phyloP scores from a whole-genome alignment of 371 early-diverging fungal genomes.

The Amoeboaphelidium occidentale region DNA sequence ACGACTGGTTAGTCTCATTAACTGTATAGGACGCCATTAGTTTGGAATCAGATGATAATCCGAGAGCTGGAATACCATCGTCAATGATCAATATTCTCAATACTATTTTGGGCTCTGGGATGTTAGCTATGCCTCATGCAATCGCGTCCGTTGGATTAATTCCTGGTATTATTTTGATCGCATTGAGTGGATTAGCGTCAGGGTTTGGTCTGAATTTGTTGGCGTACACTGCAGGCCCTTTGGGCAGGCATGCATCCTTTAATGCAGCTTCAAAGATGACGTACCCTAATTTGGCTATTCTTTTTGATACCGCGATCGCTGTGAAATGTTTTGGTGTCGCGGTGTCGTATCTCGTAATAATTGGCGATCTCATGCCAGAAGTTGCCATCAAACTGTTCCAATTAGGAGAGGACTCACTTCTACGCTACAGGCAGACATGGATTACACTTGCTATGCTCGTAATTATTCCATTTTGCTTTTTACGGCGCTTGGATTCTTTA shows the following conservation, averaged over 20 bases:
- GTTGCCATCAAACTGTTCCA: slow-evolving; percentile 16
- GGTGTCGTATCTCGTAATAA: slow-evolving; percentile 93
- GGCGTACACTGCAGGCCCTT: slow-evolving; percentile 18
- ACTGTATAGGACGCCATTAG: background rate
- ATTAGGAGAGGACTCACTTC: slow-evolving; percentile 7
- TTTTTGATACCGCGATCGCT: slow-evolving; percentile 91
- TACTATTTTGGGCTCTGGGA: slow-evolving; percentile 86
- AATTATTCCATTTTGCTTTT: slow-evolving; percentile 52
- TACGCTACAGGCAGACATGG: slow-evolving; percentile 33
- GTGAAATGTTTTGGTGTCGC: slow-evolving; percentile 98
- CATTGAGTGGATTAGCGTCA: slow-evolving; percentile 45
- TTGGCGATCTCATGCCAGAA: slow-evolving; percentile 77
- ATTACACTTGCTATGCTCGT: slow-evolving; percentile 44
- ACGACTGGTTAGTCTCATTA: background rate
- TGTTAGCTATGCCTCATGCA: slow-evolving; percentile 87
- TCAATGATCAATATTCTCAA: slow-evolving; percentile 54
- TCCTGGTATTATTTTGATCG: slow-evolving; percentile 48
- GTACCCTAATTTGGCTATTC: slow-evolving; percentile 66
- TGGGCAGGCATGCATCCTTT: slow-evolving; percentile 57
- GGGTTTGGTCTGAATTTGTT: slow-evolving; percentile 63
- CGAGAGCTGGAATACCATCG: slow-evolving; percentile 1
- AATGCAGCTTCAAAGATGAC: slow-evolving; percentile 66
- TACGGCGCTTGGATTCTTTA: slow-evolving; percentile 69
- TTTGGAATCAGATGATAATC: background rate
- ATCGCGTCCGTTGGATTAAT: slow-evolving; percentile 60